A percentile compares a stretch with the other conserved stretches of the same genome.
Conservation (phyloP, 495 filamentous ascomycete species). For the Jackrogersella multiformis region DNA sequence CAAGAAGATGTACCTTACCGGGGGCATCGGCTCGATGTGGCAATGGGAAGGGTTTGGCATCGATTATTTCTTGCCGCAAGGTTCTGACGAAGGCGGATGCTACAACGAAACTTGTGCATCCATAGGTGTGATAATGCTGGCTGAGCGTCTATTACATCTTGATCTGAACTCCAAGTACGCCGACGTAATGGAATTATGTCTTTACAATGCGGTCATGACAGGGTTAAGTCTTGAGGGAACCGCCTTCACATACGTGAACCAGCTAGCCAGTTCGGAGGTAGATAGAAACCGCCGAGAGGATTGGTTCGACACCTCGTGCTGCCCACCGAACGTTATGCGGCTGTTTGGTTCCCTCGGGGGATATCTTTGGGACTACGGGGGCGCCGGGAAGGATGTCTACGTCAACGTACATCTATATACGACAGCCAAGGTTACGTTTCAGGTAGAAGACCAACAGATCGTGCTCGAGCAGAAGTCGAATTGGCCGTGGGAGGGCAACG, state of each 20-base stretch:
- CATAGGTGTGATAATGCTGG: conserved; percentile 69
- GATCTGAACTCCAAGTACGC: conserved; percentile 63
- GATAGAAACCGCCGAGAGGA: conserved; percentile 55
- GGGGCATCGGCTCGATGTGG: conserved; percentile 66
- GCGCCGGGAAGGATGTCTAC: conserved; percentile 41
- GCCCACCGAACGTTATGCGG: conserved; percentile 65
- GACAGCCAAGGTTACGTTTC: conserved; percentile 55
- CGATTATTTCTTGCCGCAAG: conserved; percentile 65
- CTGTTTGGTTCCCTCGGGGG: conserved; percentile 63
- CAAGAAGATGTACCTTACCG: conserved; percentile 68
- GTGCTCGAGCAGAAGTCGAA: conserved; percentile 58
- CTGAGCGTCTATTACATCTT: conserved; percentile 62
- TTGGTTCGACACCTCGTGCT: conserved; percentile 68
- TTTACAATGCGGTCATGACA: conserved; percentile 68
- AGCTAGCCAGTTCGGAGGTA: conserved; percentile 61
- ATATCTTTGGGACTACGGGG: conserved; percentile 60
- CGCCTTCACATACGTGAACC: conserved; percentile 66
- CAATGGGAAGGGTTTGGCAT: conserved; percentile 71
- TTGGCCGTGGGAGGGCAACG: conserved; percentile 65
- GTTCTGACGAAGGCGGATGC: conserved; percentile 67
- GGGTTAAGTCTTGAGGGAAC: conserved; percentile 60
- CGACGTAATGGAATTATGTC: conserved; percentile 67
- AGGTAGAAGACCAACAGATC: conserved; percentile 48
- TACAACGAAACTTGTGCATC: conserved; percentile 70
- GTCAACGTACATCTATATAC: conserved; percentile 65